Percentiles rank a stretch among this genome's conserved stretches.
These are phyloP conservation scores for Aspergillus nanangensis DNA, from an alignment of 495 filamentous ascomycete genomes.

Conservation along the genomic window DNA sequence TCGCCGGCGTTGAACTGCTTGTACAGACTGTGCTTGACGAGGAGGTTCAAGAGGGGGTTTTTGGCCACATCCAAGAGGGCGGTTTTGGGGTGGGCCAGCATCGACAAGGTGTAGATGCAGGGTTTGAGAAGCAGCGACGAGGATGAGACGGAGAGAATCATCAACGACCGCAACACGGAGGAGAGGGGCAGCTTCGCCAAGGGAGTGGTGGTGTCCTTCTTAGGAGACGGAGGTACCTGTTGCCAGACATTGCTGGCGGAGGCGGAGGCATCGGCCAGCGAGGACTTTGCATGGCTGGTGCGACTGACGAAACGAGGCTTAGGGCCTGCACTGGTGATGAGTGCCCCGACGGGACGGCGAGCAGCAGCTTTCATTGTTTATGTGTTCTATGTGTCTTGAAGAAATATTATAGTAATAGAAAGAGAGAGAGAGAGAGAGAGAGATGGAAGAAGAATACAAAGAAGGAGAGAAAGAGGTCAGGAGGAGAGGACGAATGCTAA, in stretches of 20 bases:
- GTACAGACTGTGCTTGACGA: conserved; percentile 46
- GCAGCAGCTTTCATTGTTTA: conserved; percentile 33
- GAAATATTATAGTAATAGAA: too few relatives aligned
- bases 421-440: not conserved
- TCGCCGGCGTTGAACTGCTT: conserved; percentile 50
- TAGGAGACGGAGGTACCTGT: conserved; percentile 9
- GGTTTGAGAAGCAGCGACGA: conserved; percentile 67
- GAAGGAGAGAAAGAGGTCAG: not conserved
- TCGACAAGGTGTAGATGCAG: conserved; percentile 62
- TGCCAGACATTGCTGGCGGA: conserved; percentile 20
- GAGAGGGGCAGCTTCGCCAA: conserved; percentile 70
- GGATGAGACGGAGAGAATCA: conserved; percentile 76
- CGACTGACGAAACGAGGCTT: conserved; percentile 31
- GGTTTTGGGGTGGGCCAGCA: conserved; percentile 64
- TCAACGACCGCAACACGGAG: conserved; percentile 70
- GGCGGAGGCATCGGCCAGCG: conserved; percentile 19
- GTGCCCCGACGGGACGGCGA: conserved; percentile 26
- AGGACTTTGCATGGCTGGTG: conserved; percentile 35
- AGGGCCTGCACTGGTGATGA: conserved; percentile 14
- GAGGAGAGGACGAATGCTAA: not conserved
- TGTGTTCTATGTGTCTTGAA: too few relatives aligned
- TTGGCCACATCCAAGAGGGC: conserved; percentile 43
- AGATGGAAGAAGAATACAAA: not conserved
- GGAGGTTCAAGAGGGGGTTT: conserved; percentile 39
- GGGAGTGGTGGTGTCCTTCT: conserved; percentile 34